phyloP scores from a whole-genome alignment of 2,329 filamentous ascomycete genomes.

The Nemania diffusa region DNA sequence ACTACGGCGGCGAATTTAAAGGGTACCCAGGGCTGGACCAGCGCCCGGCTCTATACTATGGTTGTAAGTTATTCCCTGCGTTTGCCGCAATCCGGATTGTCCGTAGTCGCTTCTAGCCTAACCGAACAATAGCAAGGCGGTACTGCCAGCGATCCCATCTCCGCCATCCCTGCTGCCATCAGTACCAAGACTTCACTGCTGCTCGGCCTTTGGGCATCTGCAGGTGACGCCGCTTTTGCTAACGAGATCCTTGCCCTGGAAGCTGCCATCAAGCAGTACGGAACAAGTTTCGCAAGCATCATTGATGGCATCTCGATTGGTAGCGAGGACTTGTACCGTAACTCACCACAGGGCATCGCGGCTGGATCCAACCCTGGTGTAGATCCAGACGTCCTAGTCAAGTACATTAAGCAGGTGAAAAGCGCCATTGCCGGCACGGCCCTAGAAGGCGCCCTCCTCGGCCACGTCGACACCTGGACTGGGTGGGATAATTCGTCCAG shows the following conservation, averaged over 20 bases:
- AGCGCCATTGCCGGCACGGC: conserved; percentile 70
- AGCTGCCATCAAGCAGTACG: conserved; percentile 75
- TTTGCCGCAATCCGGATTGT: background rate
- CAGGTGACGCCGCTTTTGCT: conserved; percentile 68
- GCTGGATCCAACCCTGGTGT: conserved; percentile 72
- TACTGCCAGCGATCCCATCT: conserved; percentile 63
- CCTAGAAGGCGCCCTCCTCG: conserved; percentile 69
- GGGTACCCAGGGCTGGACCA: conserved; percentile 73
- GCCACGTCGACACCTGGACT: conserved; percentile 92
- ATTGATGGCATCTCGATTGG: conserved; percentile 88
- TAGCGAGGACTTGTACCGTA: conserved; percentile 86
- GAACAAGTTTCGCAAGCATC: conserved; percentile 69
- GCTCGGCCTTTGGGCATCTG: conserved; percentile 86
- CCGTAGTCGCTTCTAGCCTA: background rate
- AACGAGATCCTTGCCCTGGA: conserved; percentile 80
- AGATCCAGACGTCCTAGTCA: conserved; percentile 68
- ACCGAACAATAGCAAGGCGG: conserved; percentile 64
- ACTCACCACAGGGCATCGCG: conserved; percentile 74
- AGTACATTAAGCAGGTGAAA: conserved; percentile 77
- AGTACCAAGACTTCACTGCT: conserved; percentile 80
- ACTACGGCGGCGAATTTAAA: conserved; percentile 70
- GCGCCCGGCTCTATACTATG: conserved; percentile 80
- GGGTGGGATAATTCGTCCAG: conserved; percentile 80
- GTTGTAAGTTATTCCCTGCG: conserved; percentile 56
- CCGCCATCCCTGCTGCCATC: conserved; percentile 78